These are phyloP conservation scores for Arthrobotrys conoides DNA, from an alignment of 2,329 filamentous ascomycete genomes.

Conservation along the genomic window DNA sequence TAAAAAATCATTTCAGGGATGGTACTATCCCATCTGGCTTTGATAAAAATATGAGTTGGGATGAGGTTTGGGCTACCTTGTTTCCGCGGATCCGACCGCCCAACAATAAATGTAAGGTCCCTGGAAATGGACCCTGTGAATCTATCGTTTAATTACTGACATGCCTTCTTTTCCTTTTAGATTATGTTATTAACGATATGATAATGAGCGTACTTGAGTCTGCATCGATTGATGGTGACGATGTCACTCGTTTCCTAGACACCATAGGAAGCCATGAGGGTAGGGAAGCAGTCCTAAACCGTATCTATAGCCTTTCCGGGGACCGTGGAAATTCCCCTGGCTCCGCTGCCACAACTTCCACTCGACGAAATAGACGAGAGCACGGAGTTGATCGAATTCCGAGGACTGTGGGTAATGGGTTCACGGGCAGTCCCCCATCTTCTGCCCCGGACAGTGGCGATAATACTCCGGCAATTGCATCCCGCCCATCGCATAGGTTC, in stretches of 20 bases:
- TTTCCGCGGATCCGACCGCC: slow-evolving; percentile 42
- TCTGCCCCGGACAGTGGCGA: slow-evolving; percentile 27
- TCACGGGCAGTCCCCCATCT: slow-evolving; percentile 14
- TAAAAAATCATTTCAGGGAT: slow-evolving; percentile 48
- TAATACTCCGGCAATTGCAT: slow-evolving; percentile 31
- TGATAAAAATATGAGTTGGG: slow-evolving; percentile 58
- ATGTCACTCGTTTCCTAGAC: slow-evolving; percentile 51
- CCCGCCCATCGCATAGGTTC: slow-evolving; percentile 7
- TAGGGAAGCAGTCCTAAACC: slow-evolving; percentile 30
- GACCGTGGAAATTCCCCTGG: slow-evolving; percentile 29
- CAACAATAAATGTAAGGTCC: slow-evolving; percentile 48
- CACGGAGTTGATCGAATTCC: slow-evolving; percentile 32
- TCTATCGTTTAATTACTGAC: neutral
- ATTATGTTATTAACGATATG: slow-evolving; percentile 57
- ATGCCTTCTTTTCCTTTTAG: slow-evolving; percentile 4
- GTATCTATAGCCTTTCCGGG: slow-evolving; percentile 33
- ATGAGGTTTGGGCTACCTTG: slow-evolving; percentile 53
- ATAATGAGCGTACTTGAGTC: slow-evolving; percentile 54
- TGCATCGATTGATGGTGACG: slow-evolving; percentile 32
- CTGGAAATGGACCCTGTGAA: too few species aligned
- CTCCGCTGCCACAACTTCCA: neutral
- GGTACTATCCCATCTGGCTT: slow-evolving; percentile 35
- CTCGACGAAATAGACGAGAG: slow-evolving; percentile 22
- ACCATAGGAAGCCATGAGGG: slow-evolving; percentile 24
- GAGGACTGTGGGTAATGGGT: neutral